These are phyloP conservation scores for Alternaria incomplexa DNA, from an alignment of 2,329 filamentous ascomycete species.

Conservation along the genomic window DNA sequence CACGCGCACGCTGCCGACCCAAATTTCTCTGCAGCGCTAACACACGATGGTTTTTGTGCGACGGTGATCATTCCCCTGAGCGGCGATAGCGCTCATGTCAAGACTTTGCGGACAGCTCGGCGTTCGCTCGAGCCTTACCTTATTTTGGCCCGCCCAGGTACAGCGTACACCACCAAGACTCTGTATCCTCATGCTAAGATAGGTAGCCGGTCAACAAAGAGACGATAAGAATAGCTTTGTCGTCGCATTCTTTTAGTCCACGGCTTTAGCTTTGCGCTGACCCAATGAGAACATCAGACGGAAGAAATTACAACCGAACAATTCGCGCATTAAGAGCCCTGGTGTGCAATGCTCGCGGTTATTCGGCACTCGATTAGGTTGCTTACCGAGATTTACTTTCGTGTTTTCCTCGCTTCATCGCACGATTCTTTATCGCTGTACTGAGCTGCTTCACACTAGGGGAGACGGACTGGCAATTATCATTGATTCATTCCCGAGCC, in stretches of 20 bases:
- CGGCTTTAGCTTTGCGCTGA: not conserved
- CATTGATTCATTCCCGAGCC: not conserved
- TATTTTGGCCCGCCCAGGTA: not conserved
- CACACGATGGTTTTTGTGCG: not conserved
- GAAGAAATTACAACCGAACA: not conserved
- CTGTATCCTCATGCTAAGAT: not conserved
- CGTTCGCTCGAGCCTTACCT: constrained; percentile 2
- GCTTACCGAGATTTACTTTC: not conserved
- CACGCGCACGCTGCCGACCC: not conserved
- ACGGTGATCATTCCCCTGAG: not conserved
- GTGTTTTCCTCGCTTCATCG: not conserved
- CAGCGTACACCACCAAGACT: not conserved
- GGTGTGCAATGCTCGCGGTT: not conserved
- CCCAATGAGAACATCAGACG: not conserved
- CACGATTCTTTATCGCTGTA: not conserved
- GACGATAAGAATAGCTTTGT: not conserved
- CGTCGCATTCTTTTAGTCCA: not conserved
- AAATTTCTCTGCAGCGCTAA: not conserved
- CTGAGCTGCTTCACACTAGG: not conserved
- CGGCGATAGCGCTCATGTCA: not conserved
- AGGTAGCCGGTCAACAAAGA: not conserved
- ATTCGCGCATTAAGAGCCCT: not conserved
- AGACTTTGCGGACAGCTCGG: constrained; percentile 1
- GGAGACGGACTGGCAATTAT: not conserved
- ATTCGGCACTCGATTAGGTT: not conserved